Evolutionary conservation across 1,284 basidiomycete species (phyloP).

Genomic region (Crocinoboletus sp.): DNA sequence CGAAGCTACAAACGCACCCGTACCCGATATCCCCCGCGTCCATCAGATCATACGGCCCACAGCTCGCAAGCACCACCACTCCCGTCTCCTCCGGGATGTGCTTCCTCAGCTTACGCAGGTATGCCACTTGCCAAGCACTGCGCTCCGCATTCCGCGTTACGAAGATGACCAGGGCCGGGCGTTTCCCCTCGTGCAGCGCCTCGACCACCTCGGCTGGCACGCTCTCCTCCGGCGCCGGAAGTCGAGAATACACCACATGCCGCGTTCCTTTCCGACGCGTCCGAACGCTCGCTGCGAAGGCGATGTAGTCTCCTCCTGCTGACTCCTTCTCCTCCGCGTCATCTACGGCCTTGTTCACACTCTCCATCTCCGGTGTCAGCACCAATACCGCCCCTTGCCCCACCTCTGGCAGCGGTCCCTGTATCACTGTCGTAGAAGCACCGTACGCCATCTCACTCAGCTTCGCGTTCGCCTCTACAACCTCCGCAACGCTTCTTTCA

Average conservation of each 20-base stretch:
- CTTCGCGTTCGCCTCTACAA: conserved; percentile 38
- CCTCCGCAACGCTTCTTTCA: conserved; percentile 27
- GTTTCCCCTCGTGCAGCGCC: conserved; percentile 2
- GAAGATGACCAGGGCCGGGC: conserved; percentile 40
- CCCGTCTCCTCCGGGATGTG: conserved; percentile 17
- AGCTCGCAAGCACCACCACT: conserved; percentile 51
- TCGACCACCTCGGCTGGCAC: conserved; percentile 8
- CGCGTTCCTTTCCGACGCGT: conserved; percentile 30
- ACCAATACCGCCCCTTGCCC: conserved; percentile 36
- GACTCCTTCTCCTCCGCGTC: conserved; percentile 54
- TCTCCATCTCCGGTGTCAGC: conserved; percentile 53
- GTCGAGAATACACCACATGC: conserved; percentile 46
- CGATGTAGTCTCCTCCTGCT: conserved; percentile 49
- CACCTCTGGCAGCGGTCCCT: conserved; percentile 40
- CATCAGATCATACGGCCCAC: conserved; percentile 56
- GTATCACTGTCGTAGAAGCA: conserved; percentile 43
- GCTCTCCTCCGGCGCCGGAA: conserved; percentile 13
- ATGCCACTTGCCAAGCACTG: conserved; percentile 49
- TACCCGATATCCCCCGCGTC: conserved; percentile 23
- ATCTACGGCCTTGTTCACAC: conserved; percentile 59
- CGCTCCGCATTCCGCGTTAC: conserved; percentile 55
- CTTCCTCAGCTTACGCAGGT: conserved; percentile 35
- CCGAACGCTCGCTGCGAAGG: conserved; percentile 41
- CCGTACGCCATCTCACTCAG: conserved; percentile 48
- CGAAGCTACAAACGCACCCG: conserved; percentile 46